Percentiles rank a stretch among this genome's conserved stretches.
Evolutionary conservation across 768 basidiomycete genomes (phyloP).

Genomic region (Lepiota subincarnata): DNA sequence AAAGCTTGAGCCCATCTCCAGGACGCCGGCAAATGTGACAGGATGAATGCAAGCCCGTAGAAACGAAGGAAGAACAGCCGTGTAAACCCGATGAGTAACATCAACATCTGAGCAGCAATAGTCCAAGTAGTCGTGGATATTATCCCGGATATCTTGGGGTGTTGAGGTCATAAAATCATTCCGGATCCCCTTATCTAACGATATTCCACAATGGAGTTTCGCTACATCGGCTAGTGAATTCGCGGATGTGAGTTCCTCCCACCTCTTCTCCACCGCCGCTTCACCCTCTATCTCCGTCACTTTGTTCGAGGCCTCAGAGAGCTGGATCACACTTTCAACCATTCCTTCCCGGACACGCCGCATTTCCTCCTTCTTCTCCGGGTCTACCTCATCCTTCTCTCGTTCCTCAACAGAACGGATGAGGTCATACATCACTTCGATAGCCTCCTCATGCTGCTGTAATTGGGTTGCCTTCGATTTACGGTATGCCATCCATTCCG

Average conservation of each 20-base stretch:
- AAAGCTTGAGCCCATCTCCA: slow-evolving; percentile 90
- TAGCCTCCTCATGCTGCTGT: slow-evolving; percentile 58
- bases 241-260: slow-evolving; percentile 91
- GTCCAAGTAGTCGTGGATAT: slow-evolving; percentile 67
- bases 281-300: slow-evolving; percentile 22
- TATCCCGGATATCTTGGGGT: slow-evolving; percentile 58
- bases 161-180: slow-evolving; percentile 71
- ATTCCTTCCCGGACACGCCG: slow-evolving; percentile 32
- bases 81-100: slow-evolving; percentile 80
- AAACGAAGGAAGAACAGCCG: slow-evolving; percentile 76
- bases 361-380: slow-evolving; percentile 41
- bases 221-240: slow-evolving; percentile 94
- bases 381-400: slow-evolving; percentile 42
- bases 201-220: slow-evolving; percentile 79
- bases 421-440: slow-evolving; percentile 48
- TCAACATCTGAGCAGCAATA: slow-evolving; percentile 88
- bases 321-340: slow-evolving; percentile 31
- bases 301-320: slow-evolving; percentile 14
- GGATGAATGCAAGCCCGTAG: slow-evolving; percentile 84
- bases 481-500: slow-evolving; percentile 84
- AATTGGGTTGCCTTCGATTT: slow-evolving; percentile 59
- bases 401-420: slow-evolving; percentile 43
- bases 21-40: slow-evolving; percentile 85
- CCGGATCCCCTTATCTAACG: slow-evolving; percentile 73
- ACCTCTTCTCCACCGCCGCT: slow-evolving; percentile 52